phyloP scores from a whole-genome alignment of 139 green algal genomes.

The Nannochloris sp. region DNA sequence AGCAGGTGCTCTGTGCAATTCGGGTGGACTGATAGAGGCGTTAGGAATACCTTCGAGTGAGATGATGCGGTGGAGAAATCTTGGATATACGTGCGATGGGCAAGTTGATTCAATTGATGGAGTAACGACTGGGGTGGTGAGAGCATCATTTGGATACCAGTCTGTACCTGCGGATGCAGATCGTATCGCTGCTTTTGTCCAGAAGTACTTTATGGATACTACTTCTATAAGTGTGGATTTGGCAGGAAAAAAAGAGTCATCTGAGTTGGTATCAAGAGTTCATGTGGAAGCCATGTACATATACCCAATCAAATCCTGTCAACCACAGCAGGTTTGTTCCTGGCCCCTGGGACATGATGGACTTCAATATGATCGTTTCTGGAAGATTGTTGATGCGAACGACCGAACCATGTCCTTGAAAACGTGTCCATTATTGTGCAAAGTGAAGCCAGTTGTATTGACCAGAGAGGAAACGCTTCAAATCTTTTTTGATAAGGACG shows the following conservation, averaged over 20 bases:
- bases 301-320: slow-evolving; percentile 89
- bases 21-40: slow-evolving; percentile 51
- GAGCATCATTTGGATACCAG: slow-evolving; percentile 70
- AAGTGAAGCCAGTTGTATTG: slow-evolving; percentile 35
- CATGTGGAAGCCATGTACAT: slow-evolving; percentile 20
- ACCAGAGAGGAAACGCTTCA: slow-evolving; percentile 26
- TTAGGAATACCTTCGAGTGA: slow-evolving; percentile 29
- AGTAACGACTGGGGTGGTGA: slow-evolving; percentile 54
- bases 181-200: slow-evolving; percentile 18
- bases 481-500: too few species aligned
- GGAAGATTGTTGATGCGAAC: slow-evolving; percentile 59
- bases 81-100: slow-evolving; percentile 80
- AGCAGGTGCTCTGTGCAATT: slow-evolving; percentile 87
- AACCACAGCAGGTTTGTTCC: slow-evolving; percentile 7
- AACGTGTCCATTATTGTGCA: slow-evolving; percentile 34
- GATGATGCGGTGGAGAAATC: background rate
- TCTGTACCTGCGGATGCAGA: slow-evolving; percentile 57
- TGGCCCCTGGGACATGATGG: slow-evolving; percentile 53
- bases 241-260: background rate
- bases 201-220: background rate
- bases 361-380: slow-evolving; percentile 75
- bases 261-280: background rate
- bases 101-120: slow-evolving; percentile 67
- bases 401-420: slow-evolving; percentile 54
- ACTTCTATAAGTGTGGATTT: too few species aligned